A percentile compares a stretch with the other conserved stretches of the same genome.
These are phyloP conservation scores for Scedosporium minutisporum DNA, from an alignment of 2,329 filamentous ascomycete genomes.

Conservation along the genomic window DNA sequence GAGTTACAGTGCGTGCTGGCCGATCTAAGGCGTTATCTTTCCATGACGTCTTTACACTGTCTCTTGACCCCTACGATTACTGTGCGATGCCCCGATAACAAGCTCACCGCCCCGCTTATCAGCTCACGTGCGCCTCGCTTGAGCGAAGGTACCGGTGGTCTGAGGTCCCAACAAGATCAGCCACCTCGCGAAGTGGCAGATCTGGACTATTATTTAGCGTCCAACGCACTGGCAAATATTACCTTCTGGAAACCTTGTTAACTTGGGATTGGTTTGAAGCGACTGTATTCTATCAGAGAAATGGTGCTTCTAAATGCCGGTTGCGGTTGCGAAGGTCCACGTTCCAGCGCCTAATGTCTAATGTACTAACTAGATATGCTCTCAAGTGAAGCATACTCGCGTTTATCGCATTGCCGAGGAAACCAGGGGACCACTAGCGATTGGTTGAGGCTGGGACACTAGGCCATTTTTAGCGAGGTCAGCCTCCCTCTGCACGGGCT, in stretches of 20 bases:
- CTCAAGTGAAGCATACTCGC: background rate
- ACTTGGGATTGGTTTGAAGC: too few species aligned
- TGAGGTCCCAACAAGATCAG: background rate
- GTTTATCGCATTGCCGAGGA: conserved; percentile 2
- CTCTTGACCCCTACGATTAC: background rate
- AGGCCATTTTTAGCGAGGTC: background rate
- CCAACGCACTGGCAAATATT: background rate
- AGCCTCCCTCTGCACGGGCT: conserved; percentile 3
- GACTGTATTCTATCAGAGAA: too few species aligned
- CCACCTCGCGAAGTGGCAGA: background rate
- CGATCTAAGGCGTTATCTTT: background rate
- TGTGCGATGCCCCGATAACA: background rate
- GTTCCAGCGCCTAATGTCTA: too few species aligned
- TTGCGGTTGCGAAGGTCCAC: too few species aligned
- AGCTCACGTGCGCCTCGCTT: conserved; percentile 5
- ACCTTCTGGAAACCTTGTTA: too few species aligned
- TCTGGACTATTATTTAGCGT: background rate
- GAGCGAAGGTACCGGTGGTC: too few species aligned
- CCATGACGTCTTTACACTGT: conserved; percentile 4
- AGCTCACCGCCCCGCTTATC: conserved; percentile 1
- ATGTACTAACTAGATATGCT: background rate
- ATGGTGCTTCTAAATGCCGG: too few species aligned
- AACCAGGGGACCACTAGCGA: background rate
- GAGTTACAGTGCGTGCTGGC: background rate
- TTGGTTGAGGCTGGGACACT: background rate